These are phyloP conservation scores for Syzygium syzygioides DNA, from an alignment of 441 rosid species.

Conservation along the genomic window DNA sequence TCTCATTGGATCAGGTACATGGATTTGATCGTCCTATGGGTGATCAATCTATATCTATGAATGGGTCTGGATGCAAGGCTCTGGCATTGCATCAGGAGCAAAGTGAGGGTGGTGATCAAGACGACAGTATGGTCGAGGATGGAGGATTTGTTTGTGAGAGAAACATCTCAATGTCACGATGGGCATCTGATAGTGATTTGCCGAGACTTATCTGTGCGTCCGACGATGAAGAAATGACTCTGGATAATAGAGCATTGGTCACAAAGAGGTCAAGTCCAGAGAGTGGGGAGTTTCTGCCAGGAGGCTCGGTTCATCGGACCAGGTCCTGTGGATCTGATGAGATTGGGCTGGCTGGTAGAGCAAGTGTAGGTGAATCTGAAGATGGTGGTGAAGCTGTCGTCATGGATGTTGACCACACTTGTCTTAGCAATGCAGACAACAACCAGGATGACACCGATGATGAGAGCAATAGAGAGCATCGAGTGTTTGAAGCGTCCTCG, in stretches of 20 bases:
- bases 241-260: neutral
- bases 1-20: neutral
- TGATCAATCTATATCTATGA: neutral
- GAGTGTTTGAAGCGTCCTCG: conserved; percentile 23
- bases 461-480: neutral
- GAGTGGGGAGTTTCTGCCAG: conserved; percentile 33
- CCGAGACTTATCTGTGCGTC: conserved; percentile 15
- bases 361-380: conserved; percentile 10
- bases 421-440: conserved; percentile 1
- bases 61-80: conserved; percentile 2
- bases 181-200: conserved; percentile 61
- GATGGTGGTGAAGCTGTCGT: conserved; percentile 10
- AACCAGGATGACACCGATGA: neutral
- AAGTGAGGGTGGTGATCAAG: conserved; percentile 7
- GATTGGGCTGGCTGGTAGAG: conserved; percentile 6
- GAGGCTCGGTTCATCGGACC: conserved; percentile 18
- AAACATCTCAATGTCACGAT: conserved; percentile 54
- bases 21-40: conserved; percentile 9
- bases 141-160: conserved; percentile 32
- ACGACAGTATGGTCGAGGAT: conserved; percentile 23
- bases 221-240: conserved; percentile 23
- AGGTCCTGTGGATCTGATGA: conserved; percentile 23
- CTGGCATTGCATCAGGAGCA: neutral
- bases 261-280: conserved; percentile 27
- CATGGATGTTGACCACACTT: conserved; percentile 18